Evolutionary conservation across 148 eudicot species (phyloP), one percentile per base, ranked within the genome.

Genomic region (Nepenthes gracilis): DNA sequence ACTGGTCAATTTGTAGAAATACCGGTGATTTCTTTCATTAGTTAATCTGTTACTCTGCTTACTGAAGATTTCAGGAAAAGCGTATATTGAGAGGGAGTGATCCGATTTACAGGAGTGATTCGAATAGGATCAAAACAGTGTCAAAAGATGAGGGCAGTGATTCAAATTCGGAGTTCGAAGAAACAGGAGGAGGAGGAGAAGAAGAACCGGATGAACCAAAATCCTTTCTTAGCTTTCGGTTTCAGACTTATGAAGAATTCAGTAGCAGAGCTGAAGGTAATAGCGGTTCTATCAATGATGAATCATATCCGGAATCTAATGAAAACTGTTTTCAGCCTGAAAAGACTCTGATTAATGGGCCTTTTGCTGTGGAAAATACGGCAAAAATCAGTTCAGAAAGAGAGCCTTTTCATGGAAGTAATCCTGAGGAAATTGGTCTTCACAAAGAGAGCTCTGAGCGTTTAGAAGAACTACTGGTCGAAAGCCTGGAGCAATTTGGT

Each of bases 161-260:
- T 15, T 4, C 59, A 6, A 57, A 50, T 43, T 48, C 33, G n/a
- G 14, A 36, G 10, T 23, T 4, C 47, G 36, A 52, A 37, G 69
- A 58, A 12, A 67, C 14, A 54, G 52, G 4, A 59, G 60, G 15
- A 12, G 69, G 33, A 54, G 52, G 4, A 59, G 60, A 33, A 12
- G 63, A 47, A 1, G 66, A 68, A 49, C 70, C 76, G 43, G 45
- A 40, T 40, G 54, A 72, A 60, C 57, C 70, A 2, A 82, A 73
- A 63, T 65, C 81, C 33, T 62, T 52, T 56, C 73, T 92, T 36
- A 71, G 58, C 33, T 92, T 92, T 63, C 86, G 78, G 67, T 88
- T 92, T 60, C 98, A 80, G 12, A 74, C 78, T 56, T 88, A 56
- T 58, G 88, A 88, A 66, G 96, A 88, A 71, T 80, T 92, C 57